Evolutionary conservation across 345 rosid genomes (phyloP), one percentile per base, ranked within the genome.

Genomic region (Erodium maritimum): DNA sequence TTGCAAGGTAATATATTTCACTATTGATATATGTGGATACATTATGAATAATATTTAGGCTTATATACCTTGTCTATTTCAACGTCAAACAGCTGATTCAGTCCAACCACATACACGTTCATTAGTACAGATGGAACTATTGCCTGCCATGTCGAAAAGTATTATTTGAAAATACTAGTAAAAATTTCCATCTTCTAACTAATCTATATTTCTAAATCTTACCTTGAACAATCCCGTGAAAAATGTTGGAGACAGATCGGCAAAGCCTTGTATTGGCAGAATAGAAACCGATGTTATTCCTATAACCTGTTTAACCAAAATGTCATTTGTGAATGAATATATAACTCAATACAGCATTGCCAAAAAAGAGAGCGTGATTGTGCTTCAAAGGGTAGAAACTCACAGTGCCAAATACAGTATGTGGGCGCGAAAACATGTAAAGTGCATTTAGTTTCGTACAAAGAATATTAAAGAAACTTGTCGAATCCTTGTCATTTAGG

Each of bases 341-440:
- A 16, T 9, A 5, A 1, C 1, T 50, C 12, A 0, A 7, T 4
- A 37, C 16, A n/a, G n/a, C 13, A 29, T 58, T 52, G 29, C 21
- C n/a, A 17, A 59, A 14, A 12, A 17, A 18, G n/a, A n/a, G n/a
- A n/a, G n/a, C n/a, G n/a, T n/a, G n/a, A 42, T 17, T 19, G 14
- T 7, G 3, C 12, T 12, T 42, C 37, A 5, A 11, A 4, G 7
- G 3, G 34, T 29, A 29, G 34, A 14, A 50, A 67, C 75, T 75
- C 29, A 68, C 73, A 2, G 75, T 75, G 65, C 79, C 76, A 53
- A 65, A 58, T 10, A 75, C 59, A 0, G 79, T 71, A n/a, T 68
- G 73, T 25, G 79, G 79, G 51, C 79, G 75, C 19, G 69, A 67
- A 57, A 75, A 75, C 8, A 45, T 46, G 61, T 52, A 65, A 18